Evolutionary conservation across 2,329 filamentous ascomycete species (phyloP), one percentile per base, ranked within the genome.

Genomic region (Cadophora sp.): DNA sequence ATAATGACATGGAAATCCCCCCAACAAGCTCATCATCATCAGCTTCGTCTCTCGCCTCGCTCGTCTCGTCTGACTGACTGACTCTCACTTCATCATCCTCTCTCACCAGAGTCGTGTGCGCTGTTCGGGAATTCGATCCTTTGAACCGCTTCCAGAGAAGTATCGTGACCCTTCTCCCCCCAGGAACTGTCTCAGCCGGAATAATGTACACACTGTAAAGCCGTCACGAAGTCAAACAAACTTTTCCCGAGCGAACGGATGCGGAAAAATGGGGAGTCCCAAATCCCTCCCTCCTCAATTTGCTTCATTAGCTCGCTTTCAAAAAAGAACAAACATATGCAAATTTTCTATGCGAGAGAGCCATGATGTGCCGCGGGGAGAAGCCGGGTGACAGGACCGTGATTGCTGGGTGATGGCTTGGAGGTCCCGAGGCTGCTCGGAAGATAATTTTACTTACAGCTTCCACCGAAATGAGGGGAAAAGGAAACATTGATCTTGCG

Each of bases 211-310:
- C 36, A 36, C 55, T 41, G 30, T 3, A 30, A 22, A 22, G n/a
- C 36, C 16, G 55, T 58, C 55, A 58, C 55, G 36, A 43, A 43
- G 55, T 43, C 41, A 43, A 58, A 58, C 53, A 58, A 43, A 58
- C n/a, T 24, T 22, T 56, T 58, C 33, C 55, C 55, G 55, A 58
- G 20, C 9, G 16, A 43, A 58, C n/a, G 36, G 55, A 24, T 43
- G 55, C 55, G 55, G 55, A 58, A 36, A 58, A 58, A 58, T 58
- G 55, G 55, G 55, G 11, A 39, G 11, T 39, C 36, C 8, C 7
- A 33, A 33, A 33, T n/a, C n/a, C n/a, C n/a, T n/a, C 36, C 11
- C 36, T 13, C 36, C 36, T 11, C 11, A 18, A 48, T 22, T 24
- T 11, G 5, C 45, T 48, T 22, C 45, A 48, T 22, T 39, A 13